These are phyloP conservation scores for Calophaca sinica DNA, from an alignment of 306 rosid species.

Conservation along the genomic window DNA sequence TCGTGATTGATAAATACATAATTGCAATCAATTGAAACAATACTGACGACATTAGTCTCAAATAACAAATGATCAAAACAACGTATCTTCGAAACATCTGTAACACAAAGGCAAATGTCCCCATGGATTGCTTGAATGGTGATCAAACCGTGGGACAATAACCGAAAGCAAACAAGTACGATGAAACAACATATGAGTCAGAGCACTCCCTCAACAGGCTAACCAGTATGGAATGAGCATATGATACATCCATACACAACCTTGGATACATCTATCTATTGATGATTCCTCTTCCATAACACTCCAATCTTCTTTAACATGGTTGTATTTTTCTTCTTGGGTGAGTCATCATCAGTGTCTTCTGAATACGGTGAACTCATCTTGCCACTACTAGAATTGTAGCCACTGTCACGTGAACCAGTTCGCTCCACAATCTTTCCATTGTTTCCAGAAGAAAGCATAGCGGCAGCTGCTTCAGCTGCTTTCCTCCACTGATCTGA, in stretches of 20 bases:
- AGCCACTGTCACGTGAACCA: slow-evolving; percentile 58
- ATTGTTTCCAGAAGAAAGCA: slow-evolving; percentile 65
- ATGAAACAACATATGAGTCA: slow-evolving; percentile 23
- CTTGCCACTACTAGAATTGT: slow-evolving; percentile 51
- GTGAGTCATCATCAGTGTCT: slow-evolving; percentile 78
- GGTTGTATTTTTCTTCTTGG: slow-evolving; percentile 77
- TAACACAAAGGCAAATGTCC: slow-evolving; percentile 4
- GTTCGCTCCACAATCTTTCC: slow-evolving; percentile 64
- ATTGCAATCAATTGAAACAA: slow-evolving; percentile 7
- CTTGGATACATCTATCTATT: slow-evolving; percentile 30
- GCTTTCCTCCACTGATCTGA: slow-evolving; percentile 92
- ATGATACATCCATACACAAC: background rate
- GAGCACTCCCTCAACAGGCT: background rate
- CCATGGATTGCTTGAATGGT: slow-evolving; percentile 18
- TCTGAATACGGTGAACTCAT: slow-evolving; percentile 71
- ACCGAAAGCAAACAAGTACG: slow-evolving; percentile 10
- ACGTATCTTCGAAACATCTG: slow-evolving; percentile 34
- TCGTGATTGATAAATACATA: background rate
- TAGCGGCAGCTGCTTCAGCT: slow-evolving; percentile 82
- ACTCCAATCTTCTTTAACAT: slow-evolving; percentile 87
- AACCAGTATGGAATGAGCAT: slow-evolving; percentile 16
- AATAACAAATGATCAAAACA: slow-evolving; percentile 29
- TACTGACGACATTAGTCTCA: slow-evolving; percentile 13
- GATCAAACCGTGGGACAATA: slow-evolving; percentile 25
- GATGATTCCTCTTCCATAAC: slow-evolving; percentile 83